These are phyloP conservation scores for Thymus mandschuricus DNA, from an alignment of 257 asterid species.

Conservation along the genomic window DNA sequence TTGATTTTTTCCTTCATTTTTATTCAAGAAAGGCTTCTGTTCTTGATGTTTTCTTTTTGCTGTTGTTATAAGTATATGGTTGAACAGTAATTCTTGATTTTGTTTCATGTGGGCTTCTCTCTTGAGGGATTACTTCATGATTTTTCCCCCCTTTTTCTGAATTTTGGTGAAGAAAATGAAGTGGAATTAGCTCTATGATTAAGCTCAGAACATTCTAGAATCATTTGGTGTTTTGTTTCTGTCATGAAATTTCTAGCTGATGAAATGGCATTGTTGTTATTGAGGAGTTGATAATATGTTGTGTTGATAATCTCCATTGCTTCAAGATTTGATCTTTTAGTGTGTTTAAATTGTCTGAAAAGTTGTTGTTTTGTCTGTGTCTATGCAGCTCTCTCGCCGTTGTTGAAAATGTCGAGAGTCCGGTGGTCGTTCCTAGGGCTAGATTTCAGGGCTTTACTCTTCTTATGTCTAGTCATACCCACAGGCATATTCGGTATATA, in stretches of 20 bases:
- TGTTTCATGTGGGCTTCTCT: neutral
- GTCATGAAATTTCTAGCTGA: conserved; percentile 15
- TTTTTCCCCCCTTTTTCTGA: neutral
- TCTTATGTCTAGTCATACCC: conserved; percentile 49
- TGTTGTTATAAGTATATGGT: neutral
- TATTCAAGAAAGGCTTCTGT: neutral
- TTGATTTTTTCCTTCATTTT: neutral
- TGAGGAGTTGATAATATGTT: conserved; percentile 8
- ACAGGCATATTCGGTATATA: conserved; percentile 42
- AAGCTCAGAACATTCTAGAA: neutral
- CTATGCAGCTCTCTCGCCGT: conserved; percentile 35
- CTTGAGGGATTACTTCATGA: neutral
- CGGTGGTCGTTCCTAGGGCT: conserved; percentile 50
- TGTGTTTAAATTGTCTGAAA: conserved; percentile 5
- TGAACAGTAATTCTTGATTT: neutral
- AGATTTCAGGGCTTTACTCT: conserved; percentile 48
- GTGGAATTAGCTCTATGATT: neutral
- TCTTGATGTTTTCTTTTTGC: conserved; percentile 4
- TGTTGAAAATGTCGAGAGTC: conserved; percentile 44
- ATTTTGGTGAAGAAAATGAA: conserved; percentile 20
- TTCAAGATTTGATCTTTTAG: neutral
- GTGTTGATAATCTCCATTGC: neutral
- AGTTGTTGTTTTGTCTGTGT: neutral
- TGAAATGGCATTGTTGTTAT: conserved; percentile 17
- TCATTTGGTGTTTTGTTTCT: conserved; percentile 6